These are phyloP conservation scores for Claviceps monticola DNA, from an alignment of 2,329 filamentous ascomycete species.

Conservation along the genomic window DNA sequence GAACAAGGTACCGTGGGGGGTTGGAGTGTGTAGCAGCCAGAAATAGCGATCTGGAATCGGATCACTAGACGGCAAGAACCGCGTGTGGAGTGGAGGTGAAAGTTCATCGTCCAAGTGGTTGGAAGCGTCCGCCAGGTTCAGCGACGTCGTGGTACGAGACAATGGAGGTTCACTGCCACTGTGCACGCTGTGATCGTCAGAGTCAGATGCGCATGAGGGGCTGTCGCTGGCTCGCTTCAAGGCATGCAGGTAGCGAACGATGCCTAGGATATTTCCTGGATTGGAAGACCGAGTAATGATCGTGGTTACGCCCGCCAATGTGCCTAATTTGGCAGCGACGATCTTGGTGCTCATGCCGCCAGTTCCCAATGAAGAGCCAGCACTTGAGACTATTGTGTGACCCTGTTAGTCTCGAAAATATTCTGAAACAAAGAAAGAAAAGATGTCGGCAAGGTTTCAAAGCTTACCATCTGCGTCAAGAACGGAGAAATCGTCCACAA, in stretches of 20 bases:
- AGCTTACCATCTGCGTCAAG: conserved; percentile 63
- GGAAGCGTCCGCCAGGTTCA: conserved; percentile 19
- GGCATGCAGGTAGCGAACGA: conserved; percentile 65
- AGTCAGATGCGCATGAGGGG: conserved; percentile 4
- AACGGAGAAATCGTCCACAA: conserved; percentile 75
- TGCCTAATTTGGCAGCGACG: conserved; percentile 79
- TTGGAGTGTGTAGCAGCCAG: conserved; percentile 88
- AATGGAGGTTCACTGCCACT: conserved; percentile 12
- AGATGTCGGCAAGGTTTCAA: background rate
- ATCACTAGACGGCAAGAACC: conserved; percentile 72
- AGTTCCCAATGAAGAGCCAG: conserved; percentile 78
- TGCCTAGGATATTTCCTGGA: conserved; percentile 79
- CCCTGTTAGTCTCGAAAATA: conserved; percentile 8
- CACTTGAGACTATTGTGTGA: conserved; percentile 54
- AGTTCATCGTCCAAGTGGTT: conserved; percentile 11
- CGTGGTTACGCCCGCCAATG: conserved; percentile 87
- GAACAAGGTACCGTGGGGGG: conserved; percentile 79
- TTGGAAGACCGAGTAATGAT: conserved; percentile 91
- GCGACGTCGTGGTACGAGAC: conserved; percentile 28
- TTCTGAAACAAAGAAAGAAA: background rate
- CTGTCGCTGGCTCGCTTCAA: conserved; percentile 5
- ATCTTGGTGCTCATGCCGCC: conserved; percentile 98
- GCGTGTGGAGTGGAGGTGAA: conserved; percentile 59
- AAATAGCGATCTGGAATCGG: conserved; percentile 91
- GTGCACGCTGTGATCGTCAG: conserved; percentile 11